Percentiles rank a stretch among this genome's conserved stretches.
Conservation (phyloP, 352 stramenopile genomes). For the Pythium brassicae region DNA sequence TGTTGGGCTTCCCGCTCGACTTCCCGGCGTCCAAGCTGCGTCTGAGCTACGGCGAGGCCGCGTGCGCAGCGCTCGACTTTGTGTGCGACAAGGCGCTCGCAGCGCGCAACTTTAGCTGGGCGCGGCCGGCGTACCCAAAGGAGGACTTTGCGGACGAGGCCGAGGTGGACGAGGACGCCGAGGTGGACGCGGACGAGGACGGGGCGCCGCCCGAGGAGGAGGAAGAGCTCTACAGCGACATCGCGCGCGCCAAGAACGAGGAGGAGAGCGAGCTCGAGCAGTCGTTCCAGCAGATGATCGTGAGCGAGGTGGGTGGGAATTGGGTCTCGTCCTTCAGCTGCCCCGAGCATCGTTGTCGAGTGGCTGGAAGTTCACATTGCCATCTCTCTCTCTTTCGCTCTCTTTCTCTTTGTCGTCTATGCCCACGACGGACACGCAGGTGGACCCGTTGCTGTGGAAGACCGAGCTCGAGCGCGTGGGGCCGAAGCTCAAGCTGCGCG, state of each 20-base stretch:
- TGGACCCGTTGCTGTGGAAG: conserved; percentile 79
- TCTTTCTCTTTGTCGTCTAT: too few species aligned
- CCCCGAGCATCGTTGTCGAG: too few species aligned
- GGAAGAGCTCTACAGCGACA: conserved; percentile 46
- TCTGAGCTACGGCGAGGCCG: conserved; percentile 72
- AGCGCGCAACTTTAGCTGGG: conserved; percentile 60
- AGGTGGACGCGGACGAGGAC: conserved; percentile 30
- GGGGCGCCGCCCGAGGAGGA: conserved; percentile 16
- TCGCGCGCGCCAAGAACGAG: conserved; percentile 32
- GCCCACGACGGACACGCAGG: too few species aligned
- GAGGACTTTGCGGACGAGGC: conserved; percentile 65
- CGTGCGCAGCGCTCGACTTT: conserved; percentile 71
- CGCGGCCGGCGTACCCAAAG: conserved; percentile 66
- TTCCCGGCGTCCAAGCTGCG: conserved; percentile 78
- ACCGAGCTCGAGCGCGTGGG: conserved; percentile 81
- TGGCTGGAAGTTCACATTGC: too few species aligned
- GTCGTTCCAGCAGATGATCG: conserved; percentile 83
- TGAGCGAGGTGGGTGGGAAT: conserved; percentile 52
- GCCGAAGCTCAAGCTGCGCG: conserved; percentile 58
- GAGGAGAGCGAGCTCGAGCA: conserved; percentile 60
- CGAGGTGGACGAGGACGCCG: conserved; percentile 48
- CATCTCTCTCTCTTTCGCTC: too few species aligned
- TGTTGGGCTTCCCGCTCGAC: conserved; percentile 77
- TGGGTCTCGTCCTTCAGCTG: too few species aligned
- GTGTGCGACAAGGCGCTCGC: conserved; percentile 76